Evolutionary conservation across 164 flowering plant genomes (phyloP), one percentile per base, ranked within the genome.

Genomic region (Umbellularia californica): DNA sequence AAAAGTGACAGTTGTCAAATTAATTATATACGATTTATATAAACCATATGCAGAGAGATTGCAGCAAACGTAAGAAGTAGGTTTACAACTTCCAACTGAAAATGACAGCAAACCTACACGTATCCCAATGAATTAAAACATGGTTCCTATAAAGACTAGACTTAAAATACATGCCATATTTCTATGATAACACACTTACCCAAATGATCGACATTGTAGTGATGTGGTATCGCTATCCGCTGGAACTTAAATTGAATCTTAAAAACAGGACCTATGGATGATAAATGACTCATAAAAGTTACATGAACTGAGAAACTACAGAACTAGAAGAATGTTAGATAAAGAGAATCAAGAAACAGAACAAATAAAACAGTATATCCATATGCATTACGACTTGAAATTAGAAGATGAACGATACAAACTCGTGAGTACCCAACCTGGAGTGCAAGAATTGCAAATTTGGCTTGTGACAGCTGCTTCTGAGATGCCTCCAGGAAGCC

Each of bases 401-500:
- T 19, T 47, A 27, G 22, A 70, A 63, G 14, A 63, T 5, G 27
- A 30, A 47, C n/a, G 5, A 58, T 19, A 62, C 22, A 33, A 51
- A 28, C 24, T 28, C 14, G 2, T 35, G 27, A 67, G 15, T 19
- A 22, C 20, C 51, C 14, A 71, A 92, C 99, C 95, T 84, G 99
- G 97, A 79, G 68, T 74, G 83, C 99, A 96, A 58, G 83, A 81
- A 69, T 70, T 86, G 90, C 99, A 96, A 65, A 78, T 71, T 76
- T 85, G 82, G 62, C 84, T 71, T 58, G 97, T 92, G 41, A 96
- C 96, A 68, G 84, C 51, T 69, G 99, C 98, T 83, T 91, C 92
- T 77, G 88, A 78, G 71, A 87, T 78, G 58, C 97, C 85, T 65
- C 94, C 97, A 73, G 99, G 99, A 67, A 96, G 97, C 99, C 99